phyloP scores from a whole-genome alignment of 2,329 filamentous ascomycete species.

The Colletotrichum eleusines region DNA sequence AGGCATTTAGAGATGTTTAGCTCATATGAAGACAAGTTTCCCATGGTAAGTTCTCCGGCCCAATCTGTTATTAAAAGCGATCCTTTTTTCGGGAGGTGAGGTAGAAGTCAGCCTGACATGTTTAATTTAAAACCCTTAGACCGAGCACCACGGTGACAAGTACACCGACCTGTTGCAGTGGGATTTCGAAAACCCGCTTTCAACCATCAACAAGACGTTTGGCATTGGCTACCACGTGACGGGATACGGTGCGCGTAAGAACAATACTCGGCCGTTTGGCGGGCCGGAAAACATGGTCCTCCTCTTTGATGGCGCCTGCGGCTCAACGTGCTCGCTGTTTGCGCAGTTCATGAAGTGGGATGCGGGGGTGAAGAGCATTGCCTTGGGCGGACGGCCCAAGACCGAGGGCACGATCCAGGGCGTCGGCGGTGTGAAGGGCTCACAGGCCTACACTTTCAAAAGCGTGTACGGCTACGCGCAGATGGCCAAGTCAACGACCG shows the following conservation, averaged over 20 bases:
- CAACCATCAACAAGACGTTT: slow-evolving; percentile 54
- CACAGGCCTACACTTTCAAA: slow-evolving; percentile 52
- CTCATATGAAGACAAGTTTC: slow-evolving; percentile 60
- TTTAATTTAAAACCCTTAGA: too few species aligned
- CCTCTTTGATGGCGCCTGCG: slow-evolving; percentile 69
- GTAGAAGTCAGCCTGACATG: too few species aligned
- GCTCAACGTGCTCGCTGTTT: slow-evolving; percentile 64
- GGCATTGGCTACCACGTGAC: slow-evolving; percentile 61
- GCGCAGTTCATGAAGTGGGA: slow-evolving; percentile 27
- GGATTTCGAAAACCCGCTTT: slow-evolving; percentile 60
- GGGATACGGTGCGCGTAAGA: slow-evolving; percentile 61
- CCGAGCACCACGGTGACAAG: slow-evolving; percentile 44
- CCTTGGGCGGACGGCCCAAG: slow-evolving; percentile 24
- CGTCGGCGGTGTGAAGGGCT: slow-evolving; percentile 54
- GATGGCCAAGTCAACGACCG: slow-evolving; percentile 45
- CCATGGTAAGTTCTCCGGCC: slow-evolving; percentile 53
- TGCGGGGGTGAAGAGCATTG: slow-evolving; percentile 24
- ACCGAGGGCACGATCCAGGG: slow-evolving; percentile 61
- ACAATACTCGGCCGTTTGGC: slow-evolving; percentile 65
- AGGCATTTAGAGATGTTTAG: slow-evolving; percentile 62
- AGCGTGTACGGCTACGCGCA: slow-evolving; percentile 48
- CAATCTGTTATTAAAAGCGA: too few species aligned
- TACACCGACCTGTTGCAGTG: slow-evolving; percentile 66
- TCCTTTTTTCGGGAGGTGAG: too few species aligned
- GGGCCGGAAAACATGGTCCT: slow-evolving; percentile 67